Conservation (phyloP, 176 grass and related monocot species). For the Otatea glauca region DNA sequence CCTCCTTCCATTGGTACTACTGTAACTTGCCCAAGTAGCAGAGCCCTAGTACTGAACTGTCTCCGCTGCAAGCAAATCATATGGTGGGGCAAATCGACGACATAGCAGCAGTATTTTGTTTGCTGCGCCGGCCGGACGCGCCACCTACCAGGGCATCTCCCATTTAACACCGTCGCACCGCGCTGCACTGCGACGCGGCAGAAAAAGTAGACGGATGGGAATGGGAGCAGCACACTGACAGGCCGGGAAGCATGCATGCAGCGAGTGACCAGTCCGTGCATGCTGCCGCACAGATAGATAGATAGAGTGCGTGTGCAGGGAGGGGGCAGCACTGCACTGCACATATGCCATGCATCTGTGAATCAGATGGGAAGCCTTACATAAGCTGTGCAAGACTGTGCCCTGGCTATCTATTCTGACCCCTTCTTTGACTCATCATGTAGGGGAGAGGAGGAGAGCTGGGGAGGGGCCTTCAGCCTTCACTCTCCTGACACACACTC, state of each 20-base stretch:
- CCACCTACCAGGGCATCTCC: slow-evolving; percentile 33
- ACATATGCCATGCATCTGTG: slow-evolving; percentile 46
- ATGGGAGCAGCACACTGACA: slow-evolving; percentile 34
- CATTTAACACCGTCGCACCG: slow-evolving; percentile 5
- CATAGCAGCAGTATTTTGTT: not conserved
- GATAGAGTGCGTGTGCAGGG: not conserved
- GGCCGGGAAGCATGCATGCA: slow-evolving; percentile 23
- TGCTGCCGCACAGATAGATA: not conserved
- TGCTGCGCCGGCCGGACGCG: not conserved
- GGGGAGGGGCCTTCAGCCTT: slow-evolving; percentile 4
- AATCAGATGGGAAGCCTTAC: slow-evolving; percentile 35
- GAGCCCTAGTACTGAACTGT: not conserved
- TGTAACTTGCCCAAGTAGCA: not conserved
- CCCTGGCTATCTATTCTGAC: not conserved
- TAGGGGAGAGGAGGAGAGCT: not conserved
- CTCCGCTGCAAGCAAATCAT: not conserved
- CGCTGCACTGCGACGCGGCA: not conserved
- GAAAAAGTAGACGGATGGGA: not conserved
- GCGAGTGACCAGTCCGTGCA: slow-evolving; percentile 3
- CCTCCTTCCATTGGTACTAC: not conserved
- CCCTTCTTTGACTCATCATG: slow-evolving; percentile 28
- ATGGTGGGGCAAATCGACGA: slow-evolving; percentile 7
- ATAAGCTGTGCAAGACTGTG: not conserved
- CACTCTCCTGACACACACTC: slow-evolving; percentile 33
- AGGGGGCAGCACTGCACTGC: slow-evolving; percentile 32